Base-by-base conservation (phyloP, 75 land plant genomes). In the Cupressus sempervirens region DNA sequence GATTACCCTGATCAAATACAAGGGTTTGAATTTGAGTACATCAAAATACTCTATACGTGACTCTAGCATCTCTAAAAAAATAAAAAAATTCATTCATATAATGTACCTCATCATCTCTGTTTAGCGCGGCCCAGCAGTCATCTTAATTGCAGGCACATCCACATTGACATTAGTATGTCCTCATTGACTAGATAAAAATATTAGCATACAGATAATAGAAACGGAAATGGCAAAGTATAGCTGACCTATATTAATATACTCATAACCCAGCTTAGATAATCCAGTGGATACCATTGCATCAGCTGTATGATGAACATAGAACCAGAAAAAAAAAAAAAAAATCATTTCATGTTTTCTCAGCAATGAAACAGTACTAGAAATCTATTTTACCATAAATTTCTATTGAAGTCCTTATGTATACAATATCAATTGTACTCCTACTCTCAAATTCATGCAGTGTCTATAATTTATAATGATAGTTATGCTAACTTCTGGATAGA, bases 261-360 rank as follows among this genome's bases (percentile, higher is more conserved):
- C 52, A 85, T 96, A 95, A 40, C 98, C 98, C 16, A 87, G 70
- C 10, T 43, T 86, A 43, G 93, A 89, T 29, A 96, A 89, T 16
- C 98, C 97, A 36, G 92, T 84, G 43, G 97, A 90, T 20, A 96
- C 90, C 86, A 95, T 82, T 30, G 98, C 94, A 91, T 95, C 97
- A 84, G 97, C 98, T 96, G 92, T 88, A 81, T 73, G 3, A 41
- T 20, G 35, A 18, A 32, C 7, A 43, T 32, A 18, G 40, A 11
- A 35, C 29, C 53, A 85, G 54, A 0, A 26, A 67, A 68, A 68
- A 6, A n/a, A 6, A 0, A 26, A 29, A 68, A 68, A 15, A n/a
- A 7, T 85, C 43, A 34, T 38, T 18, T 53, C 32, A 65, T 20
- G 54, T 20, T 68, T 5, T 67, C 36, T n/a, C 43, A 1, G 30